Evolutionary conservation across 768 basidiomycete species (phyloP).

Genomic region (Lactarius sp.): DNA sequence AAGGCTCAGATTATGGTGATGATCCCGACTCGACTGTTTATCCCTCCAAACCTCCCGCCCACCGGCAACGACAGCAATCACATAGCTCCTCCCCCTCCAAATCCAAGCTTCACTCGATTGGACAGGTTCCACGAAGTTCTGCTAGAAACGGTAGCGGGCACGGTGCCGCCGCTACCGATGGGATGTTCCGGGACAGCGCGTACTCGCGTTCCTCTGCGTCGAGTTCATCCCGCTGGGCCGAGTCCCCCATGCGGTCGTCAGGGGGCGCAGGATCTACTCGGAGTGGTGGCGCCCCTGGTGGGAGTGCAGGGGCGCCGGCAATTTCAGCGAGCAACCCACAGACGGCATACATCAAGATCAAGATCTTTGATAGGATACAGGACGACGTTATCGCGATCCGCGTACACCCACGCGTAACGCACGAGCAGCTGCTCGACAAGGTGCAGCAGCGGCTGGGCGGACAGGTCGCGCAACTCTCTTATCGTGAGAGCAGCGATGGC

Average conservation of each 20-base stretch:
- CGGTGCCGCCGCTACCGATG: constrained; percentile 6
- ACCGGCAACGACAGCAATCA: constrained; percentile 25
- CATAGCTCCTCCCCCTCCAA: constrained; percentile 26
- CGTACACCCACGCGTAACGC: constrained; percentile 88
- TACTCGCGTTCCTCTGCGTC: constrained; percentile 33
- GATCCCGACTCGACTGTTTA: constrained; percentile 16
- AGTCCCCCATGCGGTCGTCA: constrained; percentile 34
- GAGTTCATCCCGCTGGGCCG: constrained; percentile 23
- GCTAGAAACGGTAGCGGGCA: constrained; percentile 4
- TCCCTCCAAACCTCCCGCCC: constrained; percentile 2
- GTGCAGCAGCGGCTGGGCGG: constrained; percentile 81
- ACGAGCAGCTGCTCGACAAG: constrained; percentile 85
- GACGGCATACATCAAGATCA: constrained; percentile 94
- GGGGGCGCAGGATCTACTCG: constrained; percentile 40
- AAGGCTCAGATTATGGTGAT: constrained; percentile 52
- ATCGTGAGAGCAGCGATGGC: constrained; percentile 65
- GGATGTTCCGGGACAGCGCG: constrained; percentile 27
- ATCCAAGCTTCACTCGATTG: constrained; percentile 3
- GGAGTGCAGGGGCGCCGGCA: constrained; percentile 55
- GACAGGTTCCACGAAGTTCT: constrained; percentile 9
- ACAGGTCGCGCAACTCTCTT: constrained; percentile 63
- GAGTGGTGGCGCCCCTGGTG: constrained; percentile 54
- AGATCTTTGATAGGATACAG: constrained; percentile 89
- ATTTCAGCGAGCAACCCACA: constrained; percentile 76
- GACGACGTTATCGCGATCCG: constrained; percentile 97